phyloP scores from a whole-genome alignment of 164 flowering plant genomes.

The Cinnamomum micranthum region DNA sequence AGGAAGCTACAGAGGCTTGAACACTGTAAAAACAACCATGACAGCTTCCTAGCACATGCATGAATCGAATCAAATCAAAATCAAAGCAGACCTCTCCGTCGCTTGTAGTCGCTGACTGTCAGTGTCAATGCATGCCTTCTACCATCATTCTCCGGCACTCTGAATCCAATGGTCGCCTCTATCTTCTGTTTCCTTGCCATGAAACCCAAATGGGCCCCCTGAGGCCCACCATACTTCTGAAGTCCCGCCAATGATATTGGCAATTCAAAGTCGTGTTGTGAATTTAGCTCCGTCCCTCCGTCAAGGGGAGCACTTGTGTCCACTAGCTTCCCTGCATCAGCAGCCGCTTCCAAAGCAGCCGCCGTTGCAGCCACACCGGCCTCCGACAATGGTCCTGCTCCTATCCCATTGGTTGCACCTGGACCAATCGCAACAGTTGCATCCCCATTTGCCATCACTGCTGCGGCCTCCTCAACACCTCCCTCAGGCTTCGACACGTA shows the following conservation, averaged over 20 bases:
- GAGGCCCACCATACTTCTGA: conserved; percentile 76
- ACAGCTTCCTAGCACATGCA: too few species aligned
- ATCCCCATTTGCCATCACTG: conserved; percentile 23
- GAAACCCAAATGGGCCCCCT: conserved; percentile 68
- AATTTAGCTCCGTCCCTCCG: conserved; percentile 67
- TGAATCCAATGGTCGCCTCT: conserved; percentile 73
- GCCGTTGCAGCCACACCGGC: conserved; percentile 63
- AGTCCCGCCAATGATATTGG: conserved; percentile 69
- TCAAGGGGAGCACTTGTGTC: conserved; percentile 97
- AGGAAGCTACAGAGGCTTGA: too few species aligned
- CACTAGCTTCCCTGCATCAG: conserved; percentile 87
- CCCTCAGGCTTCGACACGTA: conserved; percentile 49
- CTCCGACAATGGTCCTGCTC: conserved; percentile 4
- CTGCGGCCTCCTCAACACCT: conserved; percentile 12
- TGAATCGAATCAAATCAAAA: too few species aligned
- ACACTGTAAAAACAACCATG: too few species aligned
- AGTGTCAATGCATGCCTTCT: conserved; percentile 74
- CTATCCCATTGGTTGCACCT: conserved; percentile 13
- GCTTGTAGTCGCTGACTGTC: conserved; percentile 85
- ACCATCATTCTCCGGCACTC: conserved; percentile 86
- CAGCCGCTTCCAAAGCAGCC: conserved; percentile 88
- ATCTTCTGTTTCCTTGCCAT: conserved; percentile 87
- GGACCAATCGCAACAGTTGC: conserved; percentile 19
- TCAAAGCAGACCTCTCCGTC: conserved; percentile 86
- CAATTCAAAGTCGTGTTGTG: conserved; percentile 73